Base-by-base conservation (phyloP, 352 stramenopile species). In the Phytophthora fragariaefolia region DNA sequence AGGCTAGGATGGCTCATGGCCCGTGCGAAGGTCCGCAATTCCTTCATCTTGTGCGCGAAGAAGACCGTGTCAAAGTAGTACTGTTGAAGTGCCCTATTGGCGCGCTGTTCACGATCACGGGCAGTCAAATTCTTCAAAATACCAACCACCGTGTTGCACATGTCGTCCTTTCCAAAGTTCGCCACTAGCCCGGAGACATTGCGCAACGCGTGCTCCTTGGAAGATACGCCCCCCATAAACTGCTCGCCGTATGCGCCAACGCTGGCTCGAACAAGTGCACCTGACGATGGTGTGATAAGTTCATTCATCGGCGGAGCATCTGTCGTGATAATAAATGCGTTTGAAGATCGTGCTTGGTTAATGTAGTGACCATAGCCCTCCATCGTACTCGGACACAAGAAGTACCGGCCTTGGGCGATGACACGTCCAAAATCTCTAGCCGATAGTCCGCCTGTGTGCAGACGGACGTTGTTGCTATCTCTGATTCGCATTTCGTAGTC, bases 11-110 rank as follows among this genome's bases (percentile, higher is more conserved):
- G 65, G 23, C 56, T 66, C 40, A 62, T 72, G 28, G 60, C 68
- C 12, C 67, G 73, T 6, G 76, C 65, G 27, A 72, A 79, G 42
- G 63, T 47, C 6, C 74, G 65, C 26, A 91, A 38, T 38, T 81
- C 56, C 13, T 73, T 56, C 80, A 91, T 91, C 22, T 75, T 79
- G 6, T 69, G 62, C 1, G 71, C 69, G 53, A 92, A 91, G 59
- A 89, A 89, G 42, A 83, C 71, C 5, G 75, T 84, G 58, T 92
- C 76, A 40, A 76, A 80, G 58, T 86, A 79, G 60, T 88, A 90
- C 60, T 87, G 63, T 15, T 72, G 63, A 18, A 70, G 20, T 18
- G 69, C 69, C 49, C 40, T 26, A 12, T 55, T 27, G 4, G 56
- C 62, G 6, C 38, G 43, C 10, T 26, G 36, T 30, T 56, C 67